phyloP scores from a whole-genome alignment of 2,329 filamentous ascomycete species.

The Beauveria scarabaeidicola region DNA sequence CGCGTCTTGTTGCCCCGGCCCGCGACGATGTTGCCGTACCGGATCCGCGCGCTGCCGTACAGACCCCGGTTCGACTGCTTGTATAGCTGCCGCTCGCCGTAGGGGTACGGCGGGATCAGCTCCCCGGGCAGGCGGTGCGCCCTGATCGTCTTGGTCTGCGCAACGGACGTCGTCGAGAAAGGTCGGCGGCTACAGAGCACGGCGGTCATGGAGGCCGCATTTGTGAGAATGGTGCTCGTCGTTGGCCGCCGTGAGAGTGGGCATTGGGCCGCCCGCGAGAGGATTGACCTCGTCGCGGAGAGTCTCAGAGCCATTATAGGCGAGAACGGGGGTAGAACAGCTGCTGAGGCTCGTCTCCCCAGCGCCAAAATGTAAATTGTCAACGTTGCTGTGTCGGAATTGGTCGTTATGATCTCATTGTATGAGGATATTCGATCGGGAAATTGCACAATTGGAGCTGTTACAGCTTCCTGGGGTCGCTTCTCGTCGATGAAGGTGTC shows the following conservation, averaged over 20 bases:
- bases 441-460: neutral
- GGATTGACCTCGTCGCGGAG: slow-evolving; percentile 6
- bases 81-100: slow-evolving; percentile 61
- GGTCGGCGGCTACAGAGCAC: slow-evolving; percentile 12
- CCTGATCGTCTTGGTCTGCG: slow-evolving; percentile 32
- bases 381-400: neutral
- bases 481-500: neutral
- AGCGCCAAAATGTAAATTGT: neutral
- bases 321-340: neutral
- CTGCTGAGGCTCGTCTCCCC: neutral
- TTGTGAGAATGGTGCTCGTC: neutral
- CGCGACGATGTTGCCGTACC: slow-evolving; percentile 73
- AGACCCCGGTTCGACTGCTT: slow-evolving; percentile 74
- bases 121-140: slow-evolving; percentile 36
- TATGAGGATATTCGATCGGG: neutral
- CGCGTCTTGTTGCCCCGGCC: slow-evolving; percentile 63
- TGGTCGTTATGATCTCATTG: neutral
- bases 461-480: neutral
- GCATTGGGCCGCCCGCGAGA: slow-evolving; percentile 3
- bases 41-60: slow-evolving; percentile 62
- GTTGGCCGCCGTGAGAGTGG: neutral
- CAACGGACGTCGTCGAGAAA: slow-evolving; percentile 30
- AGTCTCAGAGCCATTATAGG: slow-evolving; percentile 8
- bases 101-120: slow-evolving; percentile 61
- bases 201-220: slow-evolving; percentile 1